Percentiles rank a stretch among this genome's conserved stretches.
Evolutionary conservation across 208 protist genomes (phyloP).

Genomic region (Leishmania tarentolae): DNA sequence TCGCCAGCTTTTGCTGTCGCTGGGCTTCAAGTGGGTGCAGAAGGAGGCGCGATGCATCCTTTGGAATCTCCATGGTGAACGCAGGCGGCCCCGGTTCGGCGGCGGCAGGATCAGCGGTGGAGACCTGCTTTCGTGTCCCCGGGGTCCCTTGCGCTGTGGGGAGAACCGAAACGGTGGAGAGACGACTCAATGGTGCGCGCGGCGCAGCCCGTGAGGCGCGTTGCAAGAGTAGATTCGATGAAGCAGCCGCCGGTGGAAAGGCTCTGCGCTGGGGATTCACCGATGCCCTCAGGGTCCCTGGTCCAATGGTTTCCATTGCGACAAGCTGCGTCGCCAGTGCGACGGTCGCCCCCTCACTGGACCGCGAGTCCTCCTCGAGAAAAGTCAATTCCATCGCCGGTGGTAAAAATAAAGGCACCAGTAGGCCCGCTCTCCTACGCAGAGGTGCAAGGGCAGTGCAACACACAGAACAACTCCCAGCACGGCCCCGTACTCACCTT

Average conservation of each 20-base stretch:
- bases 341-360: neutral
- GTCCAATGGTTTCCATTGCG: neutral
- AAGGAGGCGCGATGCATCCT: conserved; percentile 47
- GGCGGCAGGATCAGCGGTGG: neutral
- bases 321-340: neutral
- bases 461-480: neutral
- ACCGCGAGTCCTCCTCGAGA: neutral
- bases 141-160: neutral
- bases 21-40: conserved; percentile 58
- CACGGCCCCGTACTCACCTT: neutral
- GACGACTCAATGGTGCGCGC: neutral
- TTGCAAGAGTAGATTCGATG: neutral
- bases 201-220: neutral
- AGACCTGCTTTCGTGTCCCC: neutral
- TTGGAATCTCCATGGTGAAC: conserved; percentile 37
- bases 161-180: neutral
- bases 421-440: neutral
- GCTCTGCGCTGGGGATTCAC: neutral
- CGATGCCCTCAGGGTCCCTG: neutral
- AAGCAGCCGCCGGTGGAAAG: neutral
- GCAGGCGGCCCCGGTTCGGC: neutral
- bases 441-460: neutral
- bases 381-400: neutral
- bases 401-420: neutral
- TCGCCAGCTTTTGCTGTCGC: conserved; percentile 28